Conservation (phyloP, 805 yeast species). For the Huiozyma sinensis region DNA sequence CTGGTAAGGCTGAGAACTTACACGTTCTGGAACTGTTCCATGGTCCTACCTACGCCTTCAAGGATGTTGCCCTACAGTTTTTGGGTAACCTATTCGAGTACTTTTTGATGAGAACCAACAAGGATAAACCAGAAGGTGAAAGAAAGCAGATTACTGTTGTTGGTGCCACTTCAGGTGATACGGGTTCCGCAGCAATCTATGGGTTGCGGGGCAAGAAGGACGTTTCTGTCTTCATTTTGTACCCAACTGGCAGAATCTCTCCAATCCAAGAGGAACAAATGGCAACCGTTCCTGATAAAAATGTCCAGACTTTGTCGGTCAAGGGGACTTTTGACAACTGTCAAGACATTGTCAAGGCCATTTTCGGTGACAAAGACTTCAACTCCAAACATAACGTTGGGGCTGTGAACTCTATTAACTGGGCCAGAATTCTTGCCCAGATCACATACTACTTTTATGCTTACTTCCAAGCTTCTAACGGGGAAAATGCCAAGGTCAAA, state of each 20-base stretch:
- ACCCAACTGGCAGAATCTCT: constrained; percentile 95
- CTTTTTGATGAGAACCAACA: constrained; percentile 70
- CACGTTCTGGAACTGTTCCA: constrained; percentile 89
- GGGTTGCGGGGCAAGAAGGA: constrained; percentile 95
- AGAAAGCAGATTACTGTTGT: constrained; percentile 87
- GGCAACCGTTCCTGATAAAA: constrained; percentile 89
- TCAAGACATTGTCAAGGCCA: constrained; percentile 89
- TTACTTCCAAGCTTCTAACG: constrained; percentile 54
- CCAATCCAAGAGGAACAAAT: constrained; percentile 97
- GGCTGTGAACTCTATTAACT: constrained; percentile 95
- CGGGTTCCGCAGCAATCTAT: constrained; percentile 98
- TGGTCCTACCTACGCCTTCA: constrained; percentile 98
- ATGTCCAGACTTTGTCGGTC: constrained; percentile 91
- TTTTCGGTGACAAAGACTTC: constrained; percentile 83
- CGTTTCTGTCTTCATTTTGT: constrained; percentile 91
- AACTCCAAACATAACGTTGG: constrained; percentile 88
- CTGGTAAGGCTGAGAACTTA: constrained; percentile 47
- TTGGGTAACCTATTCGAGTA: constrained; percentile 95
- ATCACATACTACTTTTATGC: constrained; percentile 93
- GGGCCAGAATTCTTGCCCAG: constrained; percentile 98
- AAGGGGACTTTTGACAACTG: constrained; percentile 97
- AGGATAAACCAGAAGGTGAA: constrained; percentile 38
- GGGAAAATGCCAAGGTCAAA: constrained; percentile 42
- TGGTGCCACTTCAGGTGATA: constrained; percentile 98
- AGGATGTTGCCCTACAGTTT: constrained; percentile 96